Evolutionary conservation across 345 rosid species (phyloP).

Genomic region (Geranium rotundifolium): DNA sequence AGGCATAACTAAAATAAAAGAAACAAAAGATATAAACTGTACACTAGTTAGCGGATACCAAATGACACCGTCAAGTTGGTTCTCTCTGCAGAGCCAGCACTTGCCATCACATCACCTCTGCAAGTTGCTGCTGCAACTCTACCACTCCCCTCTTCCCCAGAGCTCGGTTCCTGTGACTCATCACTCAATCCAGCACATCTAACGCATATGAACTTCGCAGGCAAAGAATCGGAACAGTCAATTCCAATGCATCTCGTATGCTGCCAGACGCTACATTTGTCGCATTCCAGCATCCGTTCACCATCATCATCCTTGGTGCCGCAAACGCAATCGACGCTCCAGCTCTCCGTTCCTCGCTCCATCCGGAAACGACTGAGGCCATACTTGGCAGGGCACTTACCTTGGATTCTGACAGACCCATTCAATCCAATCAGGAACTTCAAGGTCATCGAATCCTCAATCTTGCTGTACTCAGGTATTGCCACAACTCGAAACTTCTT

Average conservation of each 20-base stretch:
- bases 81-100: slow-evolving; percentile 13
- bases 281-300: slow-evolving; percentile 69
- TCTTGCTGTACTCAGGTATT: slow-evolving; percentile 33
- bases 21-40: too few relatives aligned
- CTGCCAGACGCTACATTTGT: slow-evolving; percentile 59
- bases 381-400: slow-evolving; percentile 38
- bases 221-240: slow-evolving; percentile 29
- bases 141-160: slow-evolving; percentile 2
- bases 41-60: slow-evolving; percentile 18
- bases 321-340: slow-evolving; percentile 59
- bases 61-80: slow-evolving; percentile 15
- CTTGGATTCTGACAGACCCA: slow-evolving; percentile 31
- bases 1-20: not conserved
- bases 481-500: slow-evolving; percentile 42
- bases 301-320: slow-evolving; percentile 72
- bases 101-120: slow-evolving; percentile 24
- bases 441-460: slow-evolving; percentile 38
- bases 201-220: slow-evolving; percentile 32
- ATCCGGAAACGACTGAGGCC: slow-evolving; percentile 38
- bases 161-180: not conserved
- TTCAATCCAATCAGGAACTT: slow-evolving; percentile 36
- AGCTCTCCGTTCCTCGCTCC: slow-evolving; percentile 60
- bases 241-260: slow-evolving; percentile 68
- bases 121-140: slow-evolving; percentile 14
- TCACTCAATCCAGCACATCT: slow-evolving; percentile 11